phyloP scores from a whole-genome alignment of 176 grass and related monocot species.

The Metroxylon sagu region DNA sequence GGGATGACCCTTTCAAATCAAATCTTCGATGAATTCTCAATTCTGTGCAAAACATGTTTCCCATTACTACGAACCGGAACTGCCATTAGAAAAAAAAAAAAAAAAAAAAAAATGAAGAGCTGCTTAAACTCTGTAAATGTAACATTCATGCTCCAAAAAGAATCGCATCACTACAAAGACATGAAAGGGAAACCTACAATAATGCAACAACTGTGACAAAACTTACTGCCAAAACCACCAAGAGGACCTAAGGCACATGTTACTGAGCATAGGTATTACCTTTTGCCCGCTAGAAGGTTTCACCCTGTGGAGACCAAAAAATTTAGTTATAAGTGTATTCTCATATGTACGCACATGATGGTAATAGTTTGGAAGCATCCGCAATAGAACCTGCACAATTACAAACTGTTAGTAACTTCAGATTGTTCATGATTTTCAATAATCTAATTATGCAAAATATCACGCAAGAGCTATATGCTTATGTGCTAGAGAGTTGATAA shows the following conservation, averaged over 20 bases:
- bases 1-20: conserved; percentile 96
- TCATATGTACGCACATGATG: conserved; percentile 90
- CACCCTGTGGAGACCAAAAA: conserved; percentile 97
- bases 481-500: no score
- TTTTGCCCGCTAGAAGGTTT: conserved; percentile 97
- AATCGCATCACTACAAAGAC: no score
- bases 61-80: conserved; percentile 99
- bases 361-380: conserved; percentile 93
- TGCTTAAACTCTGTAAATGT: neutral
- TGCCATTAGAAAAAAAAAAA: conserved; percentile 38
- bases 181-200: no score
- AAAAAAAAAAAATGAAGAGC: conserved; percentile 14
- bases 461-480: no score
- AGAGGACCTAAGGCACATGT: no score
- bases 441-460: no score
- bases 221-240: no score
- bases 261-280: conserved; percentile 27
- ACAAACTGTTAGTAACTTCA: conserved; percentile 18
- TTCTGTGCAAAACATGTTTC: conserved; percentile 99
- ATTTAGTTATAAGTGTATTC: conserved; percentile 99
- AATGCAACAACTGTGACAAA: no score
- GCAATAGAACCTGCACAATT: conserved; percentile 80
- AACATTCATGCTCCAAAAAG: no score
- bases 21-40: conserved; percentile 89
- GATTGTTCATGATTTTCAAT: neutral